phyloP scores from a whole-genome alignment of 352 stramenopile genomes.

The Blastocystis sp. region DNA sequence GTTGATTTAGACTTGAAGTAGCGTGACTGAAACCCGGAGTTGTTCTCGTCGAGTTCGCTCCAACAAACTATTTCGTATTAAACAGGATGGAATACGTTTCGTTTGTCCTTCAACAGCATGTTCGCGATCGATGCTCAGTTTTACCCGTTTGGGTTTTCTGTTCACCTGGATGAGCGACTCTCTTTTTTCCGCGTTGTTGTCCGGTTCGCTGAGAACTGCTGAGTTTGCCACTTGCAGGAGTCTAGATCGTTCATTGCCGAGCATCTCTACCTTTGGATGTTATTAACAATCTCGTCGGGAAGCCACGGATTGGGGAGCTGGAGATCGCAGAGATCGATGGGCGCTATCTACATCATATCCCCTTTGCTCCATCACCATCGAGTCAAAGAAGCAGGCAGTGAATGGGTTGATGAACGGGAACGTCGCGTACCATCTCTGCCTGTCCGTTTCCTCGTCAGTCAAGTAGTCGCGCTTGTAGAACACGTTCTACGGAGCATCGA shows the following conservation, averaged over 20 bases:
- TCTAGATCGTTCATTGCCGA: neutral
- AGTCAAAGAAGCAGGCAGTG: constrained; percentile 2
- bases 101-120: constrained; percentile 12
- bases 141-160: neutral
- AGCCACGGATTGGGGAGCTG: constrained; percentile 43
- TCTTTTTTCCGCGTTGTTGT: neutral
- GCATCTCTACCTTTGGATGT: neutral
- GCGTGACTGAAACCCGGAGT: neutral
- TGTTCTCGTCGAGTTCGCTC: neutral
- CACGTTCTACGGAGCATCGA: neutral
- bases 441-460: neutral
- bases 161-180: neutral
- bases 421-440: neutral
- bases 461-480: neutral
- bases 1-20: neutral
- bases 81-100: neutral
- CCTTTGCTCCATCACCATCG: neutral
- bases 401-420: constrained; percentile 29
- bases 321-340: neutral
- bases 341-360: neutral
- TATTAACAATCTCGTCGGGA: neutral
- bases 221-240: neutral
- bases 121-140: neutral
- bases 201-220: neutral
- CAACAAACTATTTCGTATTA: neutral